phyloP scores from a whole-genome alignment of 225 moss, liverwort and hornwort genomes.

The Lunularia cruciata region DNA sequence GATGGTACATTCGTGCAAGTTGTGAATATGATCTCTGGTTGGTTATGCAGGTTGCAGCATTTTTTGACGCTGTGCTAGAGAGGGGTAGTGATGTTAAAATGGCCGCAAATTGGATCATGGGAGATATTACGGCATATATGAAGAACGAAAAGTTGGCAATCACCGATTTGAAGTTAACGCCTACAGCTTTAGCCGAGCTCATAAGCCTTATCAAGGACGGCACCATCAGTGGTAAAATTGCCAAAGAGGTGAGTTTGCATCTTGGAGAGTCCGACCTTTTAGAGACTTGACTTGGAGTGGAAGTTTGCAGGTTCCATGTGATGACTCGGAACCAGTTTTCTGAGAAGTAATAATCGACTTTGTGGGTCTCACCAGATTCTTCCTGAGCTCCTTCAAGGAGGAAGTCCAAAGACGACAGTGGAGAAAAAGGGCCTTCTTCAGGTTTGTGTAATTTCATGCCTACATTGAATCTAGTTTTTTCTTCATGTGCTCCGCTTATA shows the following conservation, averaged over 20 bases:
- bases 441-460: slow-evolving; percentile 32
- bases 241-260: slow-evolving; percentile 65
- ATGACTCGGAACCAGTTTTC: no score
- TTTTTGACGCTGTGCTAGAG: slow-evolving; percentile 85
- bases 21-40: no score
- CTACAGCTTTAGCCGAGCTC: slow-evolving; percentile 74
- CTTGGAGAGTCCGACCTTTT: neutral
- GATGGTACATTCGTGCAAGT: no score
- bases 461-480: no score
- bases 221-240: slow-evolving; percentile 97
- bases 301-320: no score
- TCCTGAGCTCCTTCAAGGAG: slow-evolving; percentile 77
- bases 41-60: slow-evolving; percentile 76
- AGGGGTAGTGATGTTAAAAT: slow-evolving; percentile 86
- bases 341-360: no score
- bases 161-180: slow-evolving; percentile 67
- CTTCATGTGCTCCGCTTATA: no score
- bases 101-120: slow-evolving; percentile 99
- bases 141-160: slow-evolving; percentile 75
- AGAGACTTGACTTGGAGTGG: no score
- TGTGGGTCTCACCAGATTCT: slow-evolving; percentile 32
- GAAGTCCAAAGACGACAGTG: slow-evolving; percentile 67
- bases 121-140: slow-evolving; percentile 82
- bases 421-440: slow-evolving; percentile 89
- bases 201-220: slow-evolving; percentile 82